Evolutionary conservation across 148 eudicot genomes (phyloP).

Genomic region (Camellia sinensis): DNA sequence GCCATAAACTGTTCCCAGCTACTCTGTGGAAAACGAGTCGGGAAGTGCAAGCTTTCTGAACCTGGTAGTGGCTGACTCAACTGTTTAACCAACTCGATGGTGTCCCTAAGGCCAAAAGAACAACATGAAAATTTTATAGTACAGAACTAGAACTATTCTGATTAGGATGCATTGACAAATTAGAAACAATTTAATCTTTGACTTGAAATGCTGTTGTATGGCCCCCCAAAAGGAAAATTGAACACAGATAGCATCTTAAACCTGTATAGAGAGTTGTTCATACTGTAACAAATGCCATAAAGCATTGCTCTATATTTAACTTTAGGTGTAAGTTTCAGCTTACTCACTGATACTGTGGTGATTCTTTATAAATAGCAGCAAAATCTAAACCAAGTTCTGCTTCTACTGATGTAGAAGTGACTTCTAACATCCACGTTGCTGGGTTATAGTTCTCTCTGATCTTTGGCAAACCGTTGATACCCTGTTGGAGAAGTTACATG

Average conservation of each 20-base stretch:
- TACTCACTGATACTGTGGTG: conserved; percentile 33
- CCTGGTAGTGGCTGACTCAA: conserved; percentile 28
- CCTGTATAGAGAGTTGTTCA: not conserved
- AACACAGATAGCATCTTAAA: not conserved
- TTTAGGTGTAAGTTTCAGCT: not conserved
- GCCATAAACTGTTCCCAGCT: conserved; percentile 35
- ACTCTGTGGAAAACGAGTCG: conserved; percentile 44
- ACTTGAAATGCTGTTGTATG: conserved; percentile 21
- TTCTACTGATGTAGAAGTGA: conserved; percentile 35
- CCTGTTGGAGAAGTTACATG: conserved; percentile 23
- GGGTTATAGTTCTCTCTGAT: conserved; percentile 50
- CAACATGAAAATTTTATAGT: not conserved
- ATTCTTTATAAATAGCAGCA: conserved; percentile 32
- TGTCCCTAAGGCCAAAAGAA: conserved; percentile 16
- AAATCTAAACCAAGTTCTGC: conserved; percentile 36
- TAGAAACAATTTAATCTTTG: not conserved
- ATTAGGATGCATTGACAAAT: not conserved
- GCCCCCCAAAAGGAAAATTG: not conserved
- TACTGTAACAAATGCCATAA: not conserved
- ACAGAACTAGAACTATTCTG: not conserved
- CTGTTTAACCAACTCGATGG: conserved; percentile 22
- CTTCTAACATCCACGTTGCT: conserved; percentile 61
- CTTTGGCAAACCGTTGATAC: conserved; percentile 37
- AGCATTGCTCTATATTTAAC: not conserved
- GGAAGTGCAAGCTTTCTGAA: conserved; percentile 30